Evolutionary conservation across 1,139 yeast genomes (phyloP).

Genomic region (Candida dubliniensis): DNA sequence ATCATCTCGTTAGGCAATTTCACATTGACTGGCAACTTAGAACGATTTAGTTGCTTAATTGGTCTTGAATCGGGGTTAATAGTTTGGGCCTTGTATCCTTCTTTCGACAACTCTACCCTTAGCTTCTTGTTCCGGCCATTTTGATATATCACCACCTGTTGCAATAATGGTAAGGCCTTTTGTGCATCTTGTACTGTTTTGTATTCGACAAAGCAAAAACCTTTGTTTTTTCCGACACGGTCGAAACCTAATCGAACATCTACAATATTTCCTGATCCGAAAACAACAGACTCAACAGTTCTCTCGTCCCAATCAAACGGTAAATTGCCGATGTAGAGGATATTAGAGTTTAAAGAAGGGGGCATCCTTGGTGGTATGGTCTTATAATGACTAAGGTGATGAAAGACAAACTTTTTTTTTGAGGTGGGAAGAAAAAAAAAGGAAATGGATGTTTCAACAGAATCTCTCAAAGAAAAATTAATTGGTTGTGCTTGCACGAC

Average conservation of each 20-base stretch:
- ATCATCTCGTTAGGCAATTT: slow-evolving; percentile 54
- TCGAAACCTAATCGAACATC: slow-evolving; percentile 66
- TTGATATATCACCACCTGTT: slow-evolving; percentile 41
- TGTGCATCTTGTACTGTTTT: slow-evolving; percentile 51
- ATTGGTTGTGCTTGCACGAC: background rate
- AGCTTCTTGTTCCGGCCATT: slow-evolving; percentile 41
- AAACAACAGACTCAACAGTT: slow-evolving; percentile 55
- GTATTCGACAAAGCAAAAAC: slow-evolving; percentile 65
- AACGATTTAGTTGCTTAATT: slow-evolving; percentile 41
- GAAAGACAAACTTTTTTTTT: background rate
- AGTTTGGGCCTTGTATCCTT: slow-evolving; percentile 46
- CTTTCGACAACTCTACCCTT: slow-evolving; percentile 61
- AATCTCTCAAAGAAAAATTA: too few species aligned
- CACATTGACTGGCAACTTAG: slow-evolving; percentile 53
- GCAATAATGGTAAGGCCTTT: slow-evolving; percentile 43
- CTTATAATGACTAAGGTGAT: background rate
- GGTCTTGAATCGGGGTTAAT: slow-evolving; percentile 37
- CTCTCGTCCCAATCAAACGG: slow-evolving; percentile 68
- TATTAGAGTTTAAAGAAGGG: slow-evolving; percentile 25
- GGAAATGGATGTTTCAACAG: background rate
- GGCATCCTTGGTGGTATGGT: slow-evolving; percentile 6
- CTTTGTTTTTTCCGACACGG: slow-evolving; percentile 61
- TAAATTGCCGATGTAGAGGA: slow-evolving; percentile 59
- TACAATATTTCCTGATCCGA: slow-evolving; percentile 61
- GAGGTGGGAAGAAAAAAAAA: slow-evolving; percentile 1